Evolutionary conservation across 2,329 filamentous ascomycete genomes (phyloP).

Genomic region (Tolypocladium inflatum): DNA sequence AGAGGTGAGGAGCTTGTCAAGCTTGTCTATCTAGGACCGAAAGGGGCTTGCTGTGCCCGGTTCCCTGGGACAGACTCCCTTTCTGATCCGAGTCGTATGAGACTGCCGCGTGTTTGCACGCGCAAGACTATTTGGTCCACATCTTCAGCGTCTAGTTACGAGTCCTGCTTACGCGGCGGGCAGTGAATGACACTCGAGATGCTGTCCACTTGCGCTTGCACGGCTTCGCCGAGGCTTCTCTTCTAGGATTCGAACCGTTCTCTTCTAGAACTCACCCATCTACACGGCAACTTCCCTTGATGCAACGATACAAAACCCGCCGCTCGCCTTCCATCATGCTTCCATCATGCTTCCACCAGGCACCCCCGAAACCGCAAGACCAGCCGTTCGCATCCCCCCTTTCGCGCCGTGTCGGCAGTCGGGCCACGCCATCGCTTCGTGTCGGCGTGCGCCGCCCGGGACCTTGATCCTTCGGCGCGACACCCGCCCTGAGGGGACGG

Average conservation of each 20-base stretch:
- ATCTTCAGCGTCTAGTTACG: not conserved
- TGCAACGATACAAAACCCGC: not conserved
- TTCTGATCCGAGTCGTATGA: not conserved
- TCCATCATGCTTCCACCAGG: not conserved
- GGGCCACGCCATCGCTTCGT: not conserved
- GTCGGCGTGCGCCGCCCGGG: not conserved
- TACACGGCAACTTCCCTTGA: not conserved
- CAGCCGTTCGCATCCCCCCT: not conserved
- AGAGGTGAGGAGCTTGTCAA: not conserved
- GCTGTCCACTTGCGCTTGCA: not conserved
- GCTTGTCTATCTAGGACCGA: too few species aligned
- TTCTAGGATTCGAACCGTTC: not conserved
- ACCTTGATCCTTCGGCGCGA: not conserved
- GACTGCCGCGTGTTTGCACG: not conserved
- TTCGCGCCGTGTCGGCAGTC: not conserved
- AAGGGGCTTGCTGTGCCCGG: not conserved
- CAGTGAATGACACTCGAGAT: too few species aligned
- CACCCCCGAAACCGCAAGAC: not conserved
- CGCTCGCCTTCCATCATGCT: too few species aligned
- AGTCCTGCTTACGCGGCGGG: not conserved
- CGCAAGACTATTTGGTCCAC: not conserved
- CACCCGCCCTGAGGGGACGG: not conserved
- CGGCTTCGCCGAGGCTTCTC: not conserved
- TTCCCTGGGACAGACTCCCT: not conserved
- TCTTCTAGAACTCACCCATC: not conserved